phyloP scores from a whole-genome alignment of 768 basidiomycete genomes.

The Cantharellus anzutake region DNA sequence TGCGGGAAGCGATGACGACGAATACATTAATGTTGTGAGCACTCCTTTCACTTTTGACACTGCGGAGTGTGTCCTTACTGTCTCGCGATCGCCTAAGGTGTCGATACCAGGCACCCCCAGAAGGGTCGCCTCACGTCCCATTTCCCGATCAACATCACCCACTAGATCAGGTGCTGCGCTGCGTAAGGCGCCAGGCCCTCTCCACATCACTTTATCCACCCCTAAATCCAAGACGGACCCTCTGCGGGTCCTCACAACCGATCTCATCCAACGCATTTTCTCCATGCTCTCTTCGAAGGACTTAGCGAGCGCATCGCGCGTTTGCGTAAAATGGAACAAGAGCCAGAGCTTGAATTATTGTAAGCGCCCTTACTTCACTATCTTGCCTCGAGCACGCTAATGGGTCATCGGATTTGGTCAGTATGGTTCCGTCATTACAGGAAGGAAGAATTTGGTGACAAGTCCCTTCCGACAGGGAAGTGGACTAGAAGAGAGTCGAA shows the following conservation, averaged over 20 bases:
- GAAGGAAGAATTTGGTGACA: constrained; percentile 71
- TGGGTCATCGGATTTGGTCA: constrained; percentile 15
- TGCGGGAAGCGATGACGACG: neutral
- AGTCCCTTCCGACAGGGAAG: constrained; percentile 57
- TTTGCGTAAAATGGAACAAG: constrained; percentile 72
- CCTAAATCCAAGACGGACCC: constrained; percentile 28
- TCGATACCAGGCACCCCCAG: constrained; percentile 7
- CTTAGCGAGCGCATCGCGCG: constrained; percentile 58
- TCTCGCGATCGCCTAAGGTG: neutral
- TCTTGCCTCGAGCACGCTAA: neutral
- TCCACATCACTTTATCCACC: constrained; percentile 20
- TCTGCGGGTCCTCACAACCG: constrained; percentile 55
- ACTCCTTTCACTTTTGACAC: neutral
- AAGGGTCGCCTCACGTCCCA: constrained; percentile 17
- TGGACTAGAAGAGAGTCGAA: constrained; percentile 93
- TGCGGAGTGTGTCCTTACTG: neutral
- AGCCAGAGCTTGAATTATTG: constrained; percentile 88
- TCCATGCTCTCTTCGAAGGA: constrained; percentile 37
- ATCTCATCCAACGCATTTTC: constrained; percentile 66
- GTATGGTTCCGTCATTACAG: constrained; percentile 92
- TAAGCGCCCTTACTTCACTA: constrained; percentile 16
- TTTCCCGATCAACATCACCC: constrained; percentile 23
- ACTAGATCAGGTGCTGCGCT: constrained; percentile 23
- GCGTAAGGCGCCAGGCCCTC: constrained; percentile 30
- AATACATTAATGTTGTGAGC: neutral